Evolutionary conservation across 73 alveolate genomes (phyloP), one percentile per base, ranked within the genome.

Genomic region (Paramecium sonneborni): DNA sequence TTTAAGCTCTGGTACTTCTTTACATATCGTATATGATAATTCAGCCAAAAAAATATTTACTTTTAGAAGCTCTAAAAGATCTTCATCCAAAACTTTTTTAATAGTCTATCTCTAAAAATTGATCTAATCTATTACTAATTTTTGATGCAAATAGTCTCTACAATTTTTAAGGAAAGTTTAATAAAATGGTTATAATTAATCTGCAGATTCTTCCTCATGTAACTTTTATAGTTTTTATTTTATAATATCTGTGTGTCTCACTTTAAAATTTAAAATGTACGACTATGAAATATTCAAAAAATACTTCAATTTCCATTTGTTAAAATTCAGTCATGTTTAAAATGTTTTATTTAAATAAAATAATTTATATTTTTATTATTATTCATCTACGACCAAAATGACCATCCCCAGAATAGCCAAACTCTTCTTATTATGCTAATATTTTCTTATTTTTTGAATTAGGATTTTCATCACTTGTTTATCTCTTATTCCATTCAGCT

Each of bases 401-500:
- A 5, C 84, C 34, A 26, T 62, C 84, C 12, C 44, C 48, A 32
- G 84, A 43, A 62, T 26, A 62, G 1, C 84, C 84, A 32, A 62
- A 62, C 24, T 62, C 84, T 0, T 62, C 84, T n/a, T 62, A 24
- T 30, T 62, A 11, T 8, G 43, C 46, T 15, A 62, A 62, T 11
- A 62, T 26, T 32, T 62, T 62, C 26, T 62, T 23, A 62, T 30
- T 32, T 26, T 62, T 62, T 26, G 43, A 20, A 62, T 52, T 0
- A 3, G 68, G 68, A 52, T 52, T 52, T 15, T 62, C 84, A 1
- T 4, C 48, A 62, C 44, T 26, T 30, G 38, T 7, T 26, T 62
- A 32, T n/a, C 26, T 62, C 26, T 62, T 26, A 62, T 72, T 79
- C 90, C 90, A 79, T 44, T 79, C 90, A 43, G 70, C 90, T 20